Percentiles rank a stretch among this genome's conserved stretches.
Evolutionary conservation across 768 basidiomycete genomes (phyloP).

Genomic region (Leccinum uliginosum): DNA sequence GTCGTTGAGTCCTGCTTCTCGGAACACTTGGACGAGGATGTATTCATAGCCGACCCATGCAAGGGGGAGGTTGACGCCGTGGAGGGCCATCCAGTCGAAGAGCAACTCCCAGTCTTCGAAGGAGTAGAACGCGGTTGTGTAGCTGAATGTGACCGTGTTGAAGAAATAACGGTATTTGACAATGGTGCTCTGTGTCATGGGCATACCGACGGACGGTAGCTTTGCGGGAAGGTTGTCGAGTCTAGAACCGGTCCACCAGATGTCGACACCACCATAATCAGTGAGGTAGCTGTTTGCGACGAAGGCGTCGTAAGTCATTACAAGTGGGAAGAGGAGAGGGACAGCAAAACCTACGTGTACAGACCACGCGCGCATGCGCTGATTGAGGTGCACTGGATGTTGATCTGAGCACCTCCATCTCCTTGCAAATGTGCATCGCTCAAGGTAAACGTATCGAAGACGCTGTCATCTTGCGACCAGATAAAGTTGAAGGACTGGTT

Average conservation of each 20-base stretch:
- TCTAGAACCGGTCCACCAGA: conserved; percentile 42
- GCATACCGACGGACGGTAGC: conserved; percentile 30
- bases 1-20: conserved; percentile 35
- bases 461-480: neutral
- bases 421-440: conserved; percentile 8
- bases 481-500: neutral
- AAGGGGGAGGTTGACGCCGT: conserved; percentile 39
- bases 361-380: conserved; percentile 19
- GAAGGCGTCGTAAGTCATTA: neutral
- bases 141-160: neutral
- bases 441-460: neutral
- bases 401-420: conserved; percentile 15
- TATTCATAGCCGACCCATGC: conserved; percentile 41
- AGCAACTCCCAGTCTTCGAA: conserved; percentile 38
- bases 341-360: neutral
- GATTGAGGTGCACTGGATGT: conserved; percentile 33
- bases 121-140: conserved; percentile 30
- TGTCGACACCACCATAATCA: conserved; percentile 35
- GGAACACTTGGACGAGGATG: conserved; percentile 33
- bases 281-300: conserved; percentile 31
- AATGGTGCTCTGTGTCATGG: conserved; percentile 30
- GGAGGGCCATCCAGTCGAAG: conserved; percentile 40
- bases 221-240: conserved; percentile 27
- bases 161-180: conserved; percentile 36
- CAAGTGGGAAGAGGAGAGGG: neutral